Evolutionary conservation across 2,329 filamentous ascomycete genomes (phyloP).

Genomic region (Fusarium torreyae): DNA sequence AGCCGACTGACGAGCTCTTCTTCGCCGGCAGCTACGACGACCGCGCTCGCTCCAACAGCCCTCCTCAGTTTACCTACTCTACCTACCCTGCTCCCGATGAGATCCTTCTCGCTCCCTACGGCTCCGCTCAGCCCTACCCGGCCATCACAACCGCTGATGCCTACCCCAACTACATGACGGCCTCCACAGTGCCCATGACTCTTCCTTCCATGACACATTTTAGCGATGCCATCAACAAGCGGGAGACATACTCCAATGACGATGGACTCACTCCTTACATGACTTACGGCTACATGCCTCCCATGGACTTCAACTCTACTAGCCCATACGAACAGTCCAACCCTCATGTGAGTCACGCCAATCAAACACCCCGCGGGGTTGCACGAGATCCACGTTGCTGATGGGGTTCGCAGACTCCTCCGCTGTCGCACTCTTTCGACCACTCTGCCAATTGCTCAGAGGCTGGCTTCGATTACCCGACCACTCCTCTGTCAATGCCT

Average conservation of each 20-base stretch:
- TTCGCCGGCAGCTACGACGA: constrained; percentile 74
- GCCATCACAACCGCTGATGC: constrained; percentile 66
- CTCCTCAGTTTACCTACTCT: constrained; percentile 77
- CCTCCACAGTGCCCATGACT: constrained; percentile 69
- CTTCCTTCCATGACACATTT: constrained; percentile 77
- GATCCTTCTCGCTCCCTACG: constrained; percentile 72
- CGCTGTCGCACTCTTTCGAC: constrained; percentile 81
- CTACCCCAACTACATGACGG: constrained; percentile 70
- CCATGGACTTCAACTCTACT: constrained; percentile 73
- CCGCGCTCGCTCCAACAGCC: constrained; percentile 79
- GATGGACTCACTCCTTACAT: constrained; percentile 76
- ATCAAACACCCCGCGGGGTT: constrained; percentile 57
- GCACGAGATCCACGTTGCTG: constrained; percentile 64
- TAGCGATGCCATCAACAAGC: constrained; percentile 78
- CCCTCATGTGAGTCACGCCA: constrained; percentile 79
- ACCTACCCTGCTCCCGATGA: constrained; percentile 78
- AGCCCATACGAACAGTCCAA: constrained; percentile 77
- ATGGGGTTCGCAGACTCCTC: constrained; percentile 77
- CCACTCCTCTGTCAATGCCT: constrained; percentile 81
- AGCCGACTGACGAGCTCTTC: constrained; percentile 75
- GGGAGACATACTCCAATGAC: constrained; percentile 71
- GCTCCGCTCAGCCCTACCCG: constrained; percentile 67
- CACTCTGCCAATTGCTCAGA: constrained; percentile 76
- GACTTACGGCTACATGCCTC: constrained; percentile 75
- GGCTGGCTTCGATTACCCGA: constrained; percentile 75